These are phyloP conservation scores for Aureoboletus auriporus DNA, from an alignment of 768 basidiomycete genomes.

Conservation along the genomic window DNA sequence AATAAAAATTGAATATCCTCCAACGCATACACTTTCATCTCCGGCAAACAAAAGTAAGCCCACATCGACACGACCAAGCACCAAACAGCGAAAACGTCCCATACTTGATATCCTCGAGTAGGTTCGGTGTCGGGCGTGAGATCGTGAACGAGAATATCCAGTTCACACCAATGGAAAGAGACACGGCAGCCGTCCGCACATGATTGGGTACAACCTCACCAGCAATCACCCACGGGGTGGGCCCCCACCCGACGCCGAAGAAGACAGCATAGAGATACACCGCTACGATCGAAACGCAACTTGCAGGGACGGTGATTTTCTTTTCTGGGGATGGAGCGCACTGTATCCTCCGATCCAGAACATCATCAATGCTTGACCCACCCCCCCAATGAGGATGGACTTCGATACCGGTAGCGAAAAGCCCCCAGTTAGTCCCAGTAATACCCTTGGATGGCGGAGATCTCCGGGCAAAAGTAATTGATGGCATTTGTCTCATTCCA, in stretches of 20 bases:
- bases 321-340: constrained; percentile 27
- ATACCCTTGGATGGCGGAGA: constrained; percentile 49
- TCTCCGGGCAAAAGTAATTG: constrained; percentile 51
- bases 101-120: constrained; percentile 31
- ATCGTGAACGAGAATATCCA: constrained; percentile 38
- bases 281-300: constrained; percentile 37
- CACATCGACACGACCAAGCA: constrained; percentile 33
- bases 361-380: constrained; percentile 43
- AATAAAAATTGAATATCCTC: constrained; percentile 39
- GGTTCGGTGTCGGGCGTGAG: constrained; percentile 35
- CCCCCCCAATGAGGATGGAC: constrained; percentile 45
- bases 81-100: constrained; percentile 32
- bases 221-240: constrained; percentile 29
- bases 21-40: constrained; percentile 37
- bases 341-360: constrained; percentile 36
- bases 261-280: constrained; percentile 37
- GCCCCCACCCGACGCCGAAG: constrained; percentile 32
- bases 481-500: constrained; percentile 55
- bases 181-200: constrained; percentile 32
- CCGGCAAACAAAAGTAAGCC: constrained; percentile 37
- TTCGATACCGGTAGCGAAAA: constrained; percentile 48
- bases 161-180: constrained; percentile 30
- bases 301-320: constrained; percentile 29
- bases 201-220: constrained; percentile 37
- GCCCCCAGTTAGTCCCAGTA: constrained; percentile 35